Conservation (phyloP, 1,284 basidiomycete genomes). For the Phellopilus nigrolimitatus region DNA sequence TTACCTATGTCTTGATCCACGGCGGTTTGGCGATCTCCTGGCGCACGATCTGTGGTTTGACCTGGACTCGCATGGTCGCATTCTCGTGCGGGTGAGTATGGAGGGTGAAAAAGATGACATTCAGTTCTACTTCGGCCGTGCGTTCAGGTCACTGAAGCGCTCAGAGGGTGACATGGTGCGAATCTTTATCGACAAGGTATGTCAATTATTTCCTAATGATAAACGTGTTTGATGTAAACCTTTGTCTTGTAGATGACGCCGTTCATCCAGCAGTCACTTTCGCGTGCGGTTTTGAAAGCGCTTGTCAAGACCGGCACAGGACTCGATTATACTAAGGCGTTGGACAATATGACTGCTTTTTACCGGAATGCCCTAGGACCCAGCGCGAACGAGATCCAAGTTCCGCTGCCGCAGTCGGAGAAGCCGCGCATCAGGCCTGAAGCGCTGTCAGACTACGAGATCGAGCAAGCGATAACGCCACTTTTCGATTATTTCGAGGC, state of each 20-base stretch:
- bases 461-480: slow-evolving; percentile 89
- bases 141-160: slow-evolving; percentile 90
- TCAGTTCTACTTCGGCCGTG: slow-evolving; percentile 95
- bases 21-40: slow-evolving; percentile 84
- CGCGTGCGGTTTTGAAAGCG: slow-evolving; percentile 70
- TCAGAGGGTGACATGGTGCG: slow-evolving; percentile 96
- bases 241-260: slow-evolving; percentile 75
- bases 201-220: slow-evolving; percentile 21
- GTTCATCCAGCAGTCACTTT: slow-evolving; percentile 88
- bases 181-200: slow-evolving; percentile 94
- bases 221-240: slow-evolving; percentile 1
- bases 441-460: slow-evolving; percentile 85
- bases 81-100: slow-evolving; percentile 91
- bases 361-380: slow-evolving; percentile 72
- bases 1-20: slow-evolving; percentile 89
- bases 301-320: slow-evolving; percentile 64
- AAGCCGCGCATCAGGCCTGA: slow-evolving; percentile 68
- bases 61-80: slow-evolving; percentile 82
- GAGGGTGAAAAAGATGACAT: slow-evolving; percentile 98
- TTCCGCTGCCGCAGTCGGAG: slow-evolving; percentile 70
- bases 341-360: slow-evolving; percentile 75
- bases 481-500: slow-evolving; percentile 97
- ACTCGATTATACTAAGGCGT: slow-evolving; percentile 80
- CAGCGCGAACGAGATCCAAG: slow-evolving; percentile 63
- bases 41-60: slow-evolving; percentile 92